Conservation (phyloP, 2,329 filamentous ascomycete genomes). For the Fusarium sp. region DNA sequence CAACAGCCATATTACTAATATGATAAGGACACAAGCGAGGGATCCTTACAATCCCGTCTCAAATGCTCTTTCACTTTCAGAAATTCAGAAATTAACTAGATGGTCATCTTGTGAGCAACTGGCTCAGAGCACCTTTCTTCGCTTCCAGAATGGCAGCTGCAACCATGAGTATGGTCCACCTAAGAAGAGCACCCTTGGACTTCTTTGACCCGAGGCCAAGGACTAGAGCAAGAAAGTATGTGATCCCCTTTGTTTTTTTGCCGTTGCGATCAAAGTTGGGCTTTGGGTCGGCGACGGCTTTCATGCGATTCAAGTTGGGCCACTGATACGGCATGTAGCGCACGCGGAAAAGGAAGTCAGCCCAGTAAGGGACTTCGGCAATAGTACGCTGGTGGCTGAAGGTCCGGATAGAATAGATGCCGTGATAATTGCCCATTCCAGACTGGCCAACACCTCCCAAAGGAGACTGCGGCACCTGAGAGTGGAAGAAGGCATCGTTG, state of each 20-base stretch:
- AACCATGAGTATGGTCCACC: conserved; percentile 63
- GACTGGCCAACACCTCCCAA: conserved; percentile 65
- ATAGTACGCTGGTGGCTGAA: conserved; percentile 59
- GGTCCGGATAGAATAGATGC: conserved; percentile 61
- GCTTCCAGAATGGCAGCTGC: conserved; percentile 55
- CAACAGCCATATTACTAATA: background rate
- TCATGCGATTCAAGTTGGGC: conserved; percentile 60
- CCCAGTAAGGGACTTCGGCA: conserved; percentile 55
- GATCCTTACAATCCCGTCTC: conserved; percentile 2
- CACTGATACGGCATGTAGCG: conserved; percentile 75
- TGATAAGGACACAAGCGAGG: background rate
- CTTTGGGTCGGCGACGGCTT: conserved; percentile 58
- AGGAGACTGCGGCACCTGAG: conserved; percentile 57
- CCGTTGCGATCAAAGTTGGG: conserved; percentile 75
- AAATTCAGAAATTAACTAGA: conserved; percentile 21
- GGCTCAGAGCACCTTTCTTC: conserved; percentile 53
- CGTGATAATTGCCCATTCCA: conserved; percentile 64
- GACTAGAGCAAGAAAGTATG: conserved; percentile 68
- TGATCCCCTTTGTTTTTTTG: conserved; percentile 62
- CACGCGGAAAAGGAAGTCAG: conserved; percentile 69
- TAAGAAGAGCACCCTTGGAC: conserved; percentile 63
- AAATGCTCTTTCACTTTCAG: background rate
- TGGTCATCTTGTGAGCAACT: conserved; percentile 45
- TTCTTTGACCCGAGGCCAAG: conserved; percentile 65
- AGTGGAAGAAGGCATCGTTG: conserved; percentile 63